Evolutionary conservation across 441 rosid species (phyloP), one percentile per base, ranked within the genome.

Genomic region (Breynia disticha): DNA sequence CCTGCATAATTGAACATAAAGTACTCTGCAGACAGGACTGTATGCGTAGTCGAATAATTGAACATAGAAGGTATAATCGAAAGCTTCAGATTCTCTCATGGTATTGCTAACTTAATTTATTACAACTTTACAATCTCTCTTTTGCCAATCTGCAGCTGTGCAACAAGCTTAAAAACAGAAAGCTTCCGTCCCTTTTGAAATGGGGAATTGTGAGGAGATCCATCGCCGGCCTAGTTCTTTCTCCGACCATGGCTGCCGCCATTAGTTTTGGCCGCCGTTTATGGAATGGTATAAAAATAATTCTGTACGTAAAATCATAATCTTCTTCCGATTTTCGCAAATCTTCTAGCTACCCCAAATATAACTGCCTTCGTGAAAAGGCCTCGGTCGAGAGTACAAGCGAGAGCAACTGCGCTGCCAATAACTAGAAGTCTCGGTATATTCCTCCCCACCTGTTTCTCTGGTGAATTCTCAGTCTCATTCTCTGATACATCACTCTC

Each of bases 311-410:
- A 14, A 2, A 21, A 39, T 80, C 74, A 82, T 70, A 82, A 68
- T 76, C 90, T 79, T 70, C 76, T 84, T 38, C 94, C 83, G 54
- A 75, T 71, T 46, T 78, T 83, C 14, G 86, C 83, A 66, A 88
- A 84, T 68, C 84, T 79, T 63, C 95, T 72, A 19, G 90, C 91
- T 42, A 84, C 84, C 19, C 97, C 90, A 20, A 88, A 82, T 53
- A 88, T 78, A 32, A 72, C 79, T 0, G 91, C 95, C 72, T 86
- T 88, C 9, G 91, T 84, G 70, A 86, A 62, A 48, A 91, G 80
- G 20, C 97, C 97, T 24, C 74, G 75, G 66, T 88, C 90, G 44
- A 91, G 72, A 44, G 76, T 67, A 59, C 86, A 84, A 7, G 95
- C 91, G 42, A 91, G 79, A 57, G 80, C 82, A 21, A 91, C 57